Evolutionary conservation across 1,284 basidiomycete genomes (phyloP), one percentile per base, ranked within the genome.

Genomic region (Pseudozyma sp.): DNA sequence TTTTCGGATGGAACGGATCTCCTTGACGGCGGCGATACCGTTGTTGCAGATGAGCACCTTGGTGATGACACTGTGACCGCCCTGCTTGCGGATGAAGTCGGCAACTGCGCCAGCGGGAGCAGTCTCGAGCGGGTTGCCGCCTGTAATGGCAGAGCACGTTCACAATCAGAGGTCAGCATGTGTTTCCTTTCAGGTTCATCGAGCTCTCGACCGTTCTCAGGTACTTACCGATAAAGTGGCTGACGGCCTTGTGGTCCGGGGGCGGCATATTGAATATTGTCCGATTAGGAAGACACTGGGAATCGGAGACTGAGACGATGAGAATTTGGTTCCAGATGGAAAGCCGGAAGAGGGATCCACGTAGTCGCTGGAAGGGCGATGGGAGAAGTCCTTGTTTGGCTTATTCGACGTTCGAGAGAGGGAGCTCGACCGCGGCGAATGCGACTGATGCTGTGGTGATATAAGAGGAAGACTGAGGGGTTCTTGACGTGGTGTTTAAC

Each of bases 21-120:
- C 96, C 86, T 99, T 99, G 55, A 99, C 97, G 63, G 96, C 97
- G 53, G 95, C 97, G 83, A 99, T 99, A 89, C 94, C 93, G 91
- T 84, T 85, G 74, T 80, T 84, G 80, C 82, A 84, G 45, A 84
- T 82, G 60, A 84, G 77, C 60, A 97, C 96, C 88, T 98, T 99
- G 69, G 94, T 97, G 85, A 99, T 98, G 70, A 99, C 95, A 37
- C 95, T 97, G 87, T 99, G 97, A 74, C 97, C 97, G 35, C 94
- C 94, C 85, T 95, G 88, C 54, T 88, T 87, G 84, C 92, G 92
- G 61, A 99, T 94, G 86, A 97, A 99, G 87, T 98, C 94, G 71
- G 90, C 88, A 48, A 99, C 91, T 63, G 89, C 89, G 63, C 93
- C 89, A 33, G 91, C 87, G 16, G 92, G 87, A 35, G 95, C 95